Conservation (phyloP, 1,139 yeast genomes). For the Debaryomyces coudertii region DNA sequence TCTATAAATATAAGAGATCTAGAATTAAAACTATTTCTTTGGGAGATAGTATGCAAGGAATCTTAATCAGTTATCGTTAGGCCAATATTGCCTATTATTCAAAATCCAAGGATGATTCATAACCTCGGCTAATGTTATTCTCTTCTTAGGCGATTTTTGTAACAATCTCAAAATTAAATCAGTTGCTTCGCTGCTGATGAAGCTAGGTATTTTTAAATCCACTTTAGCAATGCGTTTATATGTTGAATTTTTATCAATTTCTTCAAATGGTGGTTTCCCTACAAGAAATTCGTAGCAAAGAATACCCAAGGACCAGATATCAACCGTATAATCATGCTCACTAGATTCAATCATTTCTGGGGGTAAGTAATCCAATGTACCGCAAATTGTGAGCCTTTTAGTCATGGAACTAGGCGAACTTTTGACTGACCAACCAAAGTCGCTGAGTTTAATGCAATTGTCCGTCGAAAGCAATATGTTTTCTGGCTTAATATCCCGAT, state of each 20-base stretch:
- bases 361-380: conserved; percentile 90
- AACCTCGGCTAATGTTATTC: conserved; percentile 65
- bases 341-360: conserved; percentile 93
- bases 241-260: conserved; percentile 70
- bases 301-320: conserved; percentile 92
- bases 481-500: conserved; percentile 92
- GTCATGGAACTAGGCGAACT: conserved; percentile 39
- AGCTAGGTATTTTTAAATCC: conserved; percentile 73
- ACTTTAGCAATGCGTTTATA: conserved; percentile 77
- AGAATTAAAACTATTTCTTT: not conserved
- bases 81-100: conserved; percentile 58
- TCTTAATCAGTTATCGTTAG: conserved; percentile 19
- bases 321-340: conserved; percentile 79
- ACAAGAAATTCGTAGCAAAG: conserved; percentile 83
- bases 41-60: not conserved
- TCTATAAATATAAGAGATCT: not conserved
- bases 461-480: conserved; percentile 77
- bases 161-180: conserved; percentile 67
- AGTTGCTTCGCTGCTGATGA: conserved; percentile 71
- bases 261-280: conserved; percentile 93
- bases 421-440: conserved; percentile 93
- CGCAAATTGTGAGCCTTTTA: conserved; percentile 83
- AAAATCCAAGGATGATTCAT: conserved; percentile 82
- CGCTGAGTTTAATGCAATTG: conserved; percentile 79
- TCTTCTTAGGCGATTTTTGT: conserved; percentile 66